phyloP scores from a whole-genome alignment of 805 yeast genomes.

The Lachancea thermotolerans region DNA sequence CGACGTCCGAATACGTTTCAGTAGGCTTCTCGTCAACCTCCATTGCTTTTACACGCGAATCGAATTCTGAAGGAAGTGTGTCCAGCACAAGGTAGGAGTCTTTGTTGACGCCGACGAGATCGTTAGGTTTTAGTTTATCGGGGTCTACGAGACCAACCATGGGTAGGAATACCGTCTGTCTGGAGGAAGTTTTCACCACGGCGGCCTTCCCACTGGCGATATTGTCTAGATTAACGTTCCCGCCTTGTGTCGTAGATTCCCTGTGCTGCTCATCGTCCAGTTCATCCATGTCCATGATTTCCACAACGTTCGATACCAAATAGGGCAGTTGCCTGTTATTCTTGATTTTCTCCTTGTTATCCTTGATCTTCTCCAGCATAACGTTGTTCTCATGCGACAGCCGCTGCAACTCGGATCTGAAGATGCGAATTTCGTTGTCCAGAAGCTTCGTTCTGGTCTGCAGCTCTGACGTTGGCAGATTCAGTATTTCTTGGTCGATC shows the following conservation, averaged over 20 bases:
- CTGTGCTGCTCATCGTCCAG: constrained; percentile 64
- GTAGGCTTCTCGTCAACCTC: constrained; percentile 99
- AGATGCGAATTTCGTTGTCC: constrained; percentile 92
- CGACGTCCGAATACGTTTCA: constrained; percentile 94
- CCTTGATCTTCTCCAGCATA: constrained; percentile 90
- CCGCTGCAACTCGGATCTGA: constrained; percentile 87
- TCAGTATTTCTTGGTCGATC: constrained; percentile 75
- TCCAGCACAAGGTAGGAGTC: constrained; percentile 91
- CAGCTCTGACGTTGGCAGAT: constrained; percentile 74
- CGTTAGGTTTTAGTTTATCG: constrained; percentile 89
- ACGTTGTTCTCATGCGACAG: constrained; percentile 86
- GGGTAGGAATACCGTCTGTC: constrained; percentile 96
- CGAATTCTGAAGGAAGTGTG: constrained; percentile 94
- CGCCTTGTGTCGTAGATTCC: constrained; percentile 69
- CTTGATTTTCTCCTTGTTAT: constrained; percentile 91
- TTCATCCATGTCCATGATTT: constrained; percentile 79
- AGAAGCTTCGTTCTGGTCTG: constrained; percentile 77
- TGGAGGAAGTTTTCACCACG: constrained; percentile 92
- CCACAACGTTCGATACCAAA: constrained; percentile 94
- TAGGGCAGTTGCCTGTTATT: constrained; percentile 95
- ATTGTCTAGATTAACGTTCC: constrained; percentile 88
- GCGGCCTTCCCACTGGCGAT: constrained; percentile 94
- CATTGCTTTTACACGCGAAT: constrained; percentile 97
- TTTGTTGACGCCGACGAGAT: constrained; percentile 94
- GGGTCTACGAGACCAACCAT: constrained; percentile 94